Evolutionary conservation across 306 rosid species (phyloP).

Genomic region (Vigna mungo): DNA sequence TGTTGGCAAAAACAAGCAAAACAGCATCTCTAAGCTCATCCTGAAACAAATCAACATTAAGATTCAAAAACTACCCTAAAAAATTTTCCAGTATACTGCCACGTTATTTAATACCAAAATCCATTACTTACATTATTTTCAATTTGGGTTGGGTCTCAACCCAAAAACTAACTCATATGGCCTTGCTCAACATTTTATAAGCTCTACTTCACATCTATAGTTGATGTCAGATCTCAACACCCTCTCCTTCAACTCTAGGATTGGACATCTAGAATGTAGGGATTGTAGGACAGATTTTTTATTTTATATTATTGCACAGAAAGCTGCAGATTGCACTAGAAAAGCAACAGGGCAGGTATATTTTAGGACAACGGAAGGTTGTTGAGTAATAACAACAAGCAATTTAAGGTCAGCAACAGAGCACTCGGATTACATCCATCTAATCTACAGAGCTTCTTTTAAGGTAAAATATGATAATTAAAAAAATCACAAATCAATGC

Average conservation of each 20-base stretch:
- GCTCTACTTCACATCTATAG: not conserved
- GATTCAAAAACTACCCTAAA: constrained; percentile 15
- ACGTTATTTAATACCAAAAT: not conserved
- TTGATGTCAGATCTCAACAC: not conserved
- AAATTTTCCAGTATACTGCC: constrained; percentile 14
- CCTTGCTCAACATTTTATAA: not conserved
- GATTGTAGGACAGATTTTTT: not conserved
- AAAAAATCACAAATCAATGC: not conserved
- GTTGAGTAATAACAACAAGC: not conserved
- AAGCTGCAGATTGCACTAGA: not conserved
- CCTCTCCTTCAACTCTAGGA: not conserved
- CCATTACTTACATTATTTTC: not conserved
- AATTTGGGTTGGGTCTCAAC: not conserved
- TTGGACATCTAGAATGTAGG: not conserved
- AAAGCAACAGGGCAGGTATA: not conserved
- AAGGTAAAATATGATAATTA: not conserved
- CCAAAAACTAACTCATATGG: not conserved
- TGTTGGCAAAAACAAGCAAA: constrained; percentile 96
- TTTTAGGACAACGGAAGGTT: not conserved
- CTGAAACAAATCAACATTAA: constrained; percentile 56
- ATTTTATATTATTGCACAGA: not conserved
- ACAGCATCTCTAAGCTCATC: constrained; percentile 97
- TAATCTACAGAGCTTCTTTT: constrained; percentile 12
- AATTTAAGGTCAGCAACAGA: not conserved
- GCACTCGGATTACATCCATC: constrained; percentile 15